These are phyloP conservation scores for Rhizopus sp. DNA, from an alignment of 371 early-diverging fungal genomes.

Conservation along the genomic window DNA sequence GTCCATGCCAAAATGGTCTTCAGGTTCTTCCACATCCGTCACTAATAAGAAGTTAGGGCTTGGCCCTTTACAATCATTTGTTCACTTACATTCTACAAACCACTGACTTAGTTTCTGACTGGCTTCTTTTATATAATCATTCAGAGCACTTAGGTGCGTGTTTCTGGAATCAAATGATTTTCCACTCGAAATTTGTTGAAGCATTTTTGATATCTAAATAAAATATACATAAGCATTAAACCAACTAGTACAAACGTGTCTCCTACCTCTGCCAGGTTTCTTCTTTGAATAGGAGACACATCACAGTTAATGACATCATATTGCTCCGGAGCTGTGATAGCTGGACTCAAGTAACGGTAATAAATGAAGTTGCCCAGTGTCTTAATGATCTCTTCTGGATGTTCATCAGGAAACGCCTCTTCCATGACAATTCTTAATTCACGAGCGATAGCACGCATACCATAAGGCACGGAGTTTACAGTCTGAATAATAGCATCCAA, in stretches of 20 bases:
- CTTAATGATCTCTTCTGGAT: constrained; percentile 77
- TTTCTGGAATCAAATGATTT: constrained; percentile 70
- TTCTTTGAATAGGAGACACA: constrained; percentile 87
- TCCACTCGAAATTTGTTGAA: constrained; percentile 90
- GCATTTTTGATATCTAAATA: constrained; percentile 78
- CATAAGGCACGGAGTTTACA: constrained; percentile 89
- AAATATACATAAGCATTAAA: neutral
- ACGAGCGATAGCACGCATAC: constrained; percentile 93
- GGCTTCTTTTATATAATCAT: constrained; percentile 79
- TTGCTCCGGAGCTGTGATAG: constrained; percentile 95
- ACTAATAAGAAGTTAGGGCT: constrained; percentile 35
- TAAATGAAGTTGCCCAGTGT: constrained; percentile 94
- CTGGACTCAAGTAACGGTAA: constrained; percentile 97
- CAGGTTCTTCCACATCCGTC: constrained; percentile 82
- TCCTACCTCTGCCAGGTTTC: constrained; percentile 87
- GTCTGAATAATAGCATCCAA: constrained; percentile 78
- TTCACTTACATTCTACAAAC: constrained; percentile 64
- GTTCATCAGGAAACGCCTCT: constrained; percentile 81
- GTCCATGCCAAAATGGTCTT: constrained; percentile 90
- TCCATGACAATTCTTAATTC: constrained; percentile 81
- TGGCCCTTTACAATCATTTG: neutral
- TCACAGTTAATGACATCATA: constrained; percentile 90
- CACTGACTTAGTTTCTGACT: constrained; percentile 76
- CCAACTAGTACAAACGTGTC: neutral
- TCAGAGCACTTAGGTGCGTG: constrained; percentile 72